Percentiles rank a stretch among this genome's conserved stretches.
Evolutionary conservation across 2,329 filamentous ascomycete genomes (phyloP).

Genomic region (Fusarium xyrophilum): DNA sequence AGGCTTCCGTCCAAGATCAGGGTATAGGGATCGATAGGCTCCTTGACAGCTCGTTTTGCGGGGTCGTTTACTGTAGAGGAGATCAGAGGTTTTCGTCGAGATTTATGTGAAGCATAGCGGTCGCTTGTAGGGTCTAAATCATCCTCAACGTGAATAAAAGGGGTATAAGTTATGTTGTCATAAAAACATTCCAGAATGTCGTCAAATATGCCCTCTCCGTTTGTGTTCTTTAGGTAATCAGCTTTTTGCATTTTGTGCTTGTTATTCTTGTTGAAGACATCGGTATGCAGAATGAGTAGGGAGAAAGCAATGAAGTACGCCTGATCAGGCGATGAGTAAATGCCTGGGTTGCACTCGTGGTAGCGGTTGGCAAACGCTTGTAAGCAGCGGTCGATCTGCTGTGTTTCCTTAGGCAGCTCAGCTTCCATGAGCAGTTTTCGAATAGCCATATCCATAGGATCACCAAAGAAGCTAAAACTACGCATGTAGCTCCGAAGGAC

Average conservation of each 20-base stretch:
- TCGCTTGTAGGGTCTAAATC: conserved; percentile 82
- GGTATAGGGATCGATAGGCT: conserved; percentile 94
- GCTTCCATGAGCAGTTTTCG: conserved; percentile 96
- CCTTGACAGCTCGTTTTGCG: conserved; percentile 71
- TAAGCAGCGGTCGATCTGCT: conserved; percentile 94
- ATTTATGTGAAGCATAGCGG: conserved; percentile 73
- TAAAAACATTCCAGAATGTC: conserved; percentile 96
- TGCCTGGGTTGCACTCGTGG: conserved; percentile 96
- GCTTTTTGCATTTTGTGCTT: conserved; percentile 98
- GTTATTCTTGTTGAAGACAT: conserved; percentile 99
- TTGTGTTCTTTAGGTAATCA: conserved; percentile 95
- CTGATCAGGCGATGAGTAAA: conserved; percentile 88
- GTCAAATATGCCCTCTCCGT: conserved; percentile 88
- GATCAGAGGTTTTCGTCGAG: conserved; percentile 74
- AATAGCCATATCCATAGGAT: conserved; percentile 97
- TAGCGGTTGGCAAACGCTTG: conserved; percentile 96
- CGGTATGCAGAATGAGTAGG: conserved; percentile 92
- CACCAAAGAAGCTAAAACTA: conserved; percentile 91
- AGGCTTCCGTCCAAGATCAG: conserved; percentile 90
- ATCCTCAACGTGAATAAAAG: conserved; percentile 97
- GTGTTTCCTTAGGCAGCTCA: conserved; percentile 94
- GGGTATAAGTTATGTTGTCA: conserved; percentile 97
- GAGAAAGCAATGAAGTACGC: conserved; percentile 99
- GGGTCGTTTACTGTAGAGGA: conserved; percentile 61
- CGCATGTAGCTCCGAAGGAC: conserved; percentile 95